phyloP scores from a whole-genome alignment of 805 yeast genomes.

The Metschnikowia henanensis region DNA sequence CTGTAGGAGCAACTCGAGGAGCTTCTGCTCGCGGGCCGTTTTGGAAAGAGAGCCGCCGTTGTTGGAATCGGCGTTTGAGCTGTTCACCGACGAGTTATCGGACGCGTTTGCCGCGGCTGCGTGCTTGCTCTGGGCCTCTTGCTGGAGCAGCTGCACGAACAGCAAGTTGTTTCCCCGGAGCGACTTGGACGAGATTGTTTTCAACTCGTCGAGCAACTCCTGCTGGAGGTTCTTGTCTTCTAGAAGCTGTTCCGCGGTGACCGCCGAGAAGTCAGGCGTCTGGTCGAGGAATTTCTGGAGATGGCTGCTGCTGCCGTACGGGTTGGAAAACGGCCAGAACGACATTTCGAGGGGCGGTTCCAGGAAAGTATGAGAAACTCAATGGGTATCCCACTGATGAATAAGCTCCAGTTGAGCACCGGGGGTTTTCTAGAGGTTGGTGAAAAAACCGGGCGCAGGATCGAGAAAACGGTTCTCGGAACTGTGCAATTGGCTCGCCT shows the following conservation, averaged over 20 bases:
- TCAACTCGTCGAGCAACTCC: conserved; percentile 38
- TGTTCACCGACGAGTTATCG: conserved; percentile 36
- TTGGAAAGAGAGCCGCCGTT: conserved; percentile 23
- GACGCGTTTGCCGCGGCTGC: conserved; percentile 5
- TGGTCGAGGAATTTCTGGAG: conserved; percentile 43
- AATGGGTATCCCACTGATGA: no score
- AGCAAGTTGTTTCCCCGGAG: conserved; percentile 36
- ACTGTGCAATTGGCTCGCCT: no score
- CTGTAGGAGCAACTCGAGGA: conserved; percentile 77
- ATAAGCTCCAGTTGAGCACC: no score
- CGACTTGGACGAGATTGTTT: conserved; percentile 20
- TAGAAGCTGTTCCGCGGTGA: conserved; percentile 34
- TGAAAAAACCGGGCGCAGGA: no score
- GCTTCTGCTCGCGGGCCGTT: conserved; percentile 46
- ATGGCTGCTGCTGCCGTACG: conserved; percentile 36
- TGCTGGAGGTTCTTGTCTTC: conserved; percentile 35
- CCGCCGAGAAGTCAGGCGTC: conserved; percentile 30
- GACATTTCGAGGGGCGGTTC: conserved; percentile 28
- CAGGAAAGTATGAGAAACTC: no score
- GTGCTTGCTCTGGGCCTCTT: conserved; percentile 13
- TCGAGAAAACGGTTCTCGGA: no score
- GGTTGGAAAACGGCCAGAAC: conserved; percentile 46
- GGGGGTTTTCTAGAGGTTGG: no score
- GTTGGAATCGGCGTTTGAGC: conserved; percentile 31
- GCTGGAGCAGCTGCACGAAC: conserved; percentile 21